Evolutionary conservation across 441 rosid species (phyloP).

Genomic region (Eutrema salsugineum): DNA sequence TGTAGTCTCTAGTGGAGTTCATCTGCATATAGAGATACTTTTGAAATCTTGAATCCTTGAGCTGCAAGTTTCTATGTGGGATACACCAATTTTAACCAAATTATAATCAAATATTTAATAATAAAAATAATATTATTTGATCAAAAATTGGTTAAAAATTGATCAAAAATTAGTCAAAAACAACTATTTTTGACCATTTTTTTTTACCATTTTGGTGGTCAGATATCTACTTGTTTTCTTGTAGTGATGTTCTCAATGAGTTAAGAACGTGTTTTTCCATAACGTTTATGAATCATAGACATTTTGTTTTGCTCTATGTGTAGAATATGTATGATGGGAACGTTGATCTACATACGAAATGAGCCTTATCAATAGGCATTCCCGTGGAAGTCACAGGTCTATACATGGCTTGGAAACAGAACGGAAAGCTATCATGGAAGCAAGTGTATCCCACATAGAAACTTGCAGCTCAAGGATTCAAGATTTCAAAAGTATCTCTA

Average conservation of each 20-base stretch:
- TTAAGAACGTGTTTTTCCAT: no score
- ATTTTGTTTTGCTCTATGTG: background rate
- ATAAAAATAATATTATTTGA: no score
- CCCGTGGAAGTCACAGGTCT: background rate
- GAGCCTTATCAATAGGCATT: background rate
- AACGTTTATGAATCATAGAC: no score
- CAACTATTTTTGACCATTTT: no score
- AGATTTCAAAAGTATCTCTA: background rate
- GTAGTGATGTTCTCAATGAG: no score
- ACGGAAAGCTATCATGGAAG: background rate
- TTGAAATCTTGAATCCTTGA: background rate
- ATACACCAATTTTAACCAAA: no score
- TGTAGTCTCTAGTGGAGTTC: background rate
- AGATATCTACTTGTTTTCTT: no score
- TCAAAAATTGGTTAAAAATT: no score
- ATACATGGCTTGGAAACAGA: background rate
- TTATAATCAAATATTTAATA: no score
- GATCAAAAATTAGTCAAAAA: no score
- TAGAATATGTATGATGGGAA: background rate
- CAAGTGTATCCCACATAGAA: background rate
- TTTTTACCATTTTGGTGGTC: no score
- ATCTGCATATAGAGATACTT: background rate
- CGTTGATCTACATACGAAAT: background rate
- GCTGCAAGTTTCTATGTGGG: background rate
- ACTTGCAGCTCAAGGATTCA: background rate